Evolutionary conservation across 768 basidiomycete genomes (phyloP), one percentile per base, ranked within the genome.

Genomic region (Tylopilus cervinicoccineus): DNA sequence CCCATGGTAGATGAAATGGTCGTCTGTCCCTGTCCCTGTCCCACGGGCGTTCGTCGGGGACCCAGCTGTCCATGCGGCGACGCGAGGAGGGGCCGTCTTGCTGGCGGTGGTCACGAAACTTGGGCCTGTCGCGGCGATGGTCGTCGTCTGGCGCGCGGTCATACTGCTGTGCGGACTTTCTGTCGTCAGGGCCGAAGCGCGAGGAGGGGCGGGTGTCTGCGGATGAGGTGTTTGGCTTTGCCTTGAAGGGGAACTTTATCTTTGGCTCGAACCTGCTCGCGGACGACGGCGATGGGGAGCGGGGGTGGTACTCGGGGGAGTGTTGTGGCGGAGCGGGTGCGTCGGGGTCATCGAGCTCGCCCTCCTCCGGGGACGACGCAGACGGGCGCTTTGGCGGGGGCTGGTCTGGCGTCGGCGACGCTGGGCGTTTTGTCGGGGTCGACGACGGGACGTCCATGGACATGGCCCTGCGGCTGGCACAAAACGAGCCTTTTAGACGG

Each of bases 161-260:
- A 48, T 72, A 69, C 17, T 67, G 60, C 52, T 56, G 62, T 41
- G 51, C 11, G 43, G 52, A 38, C 32, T 57, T 60, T 47, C 57
- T 59, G 42, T 50, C 63, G 60, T 67, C 49, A 52, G 55, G 45
- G 43, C 63, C 12, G 52, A 33, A 32, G 70, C 74, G 37, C 19
- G 49, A 54, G 72, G 78, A 62, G 7, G 40, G 45, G 69, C 66
- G 56, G 6, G 38, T n/a, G 20, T 61, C 58, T 16, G 32, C n/a
- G n/a, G 44, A 36, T 1, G 38, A 9, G 5, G 9, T 26, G 5
- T 13, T 2, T 0, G 5, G 23, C 71, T 57, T 67, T 17, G 76
- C 62, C 68, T 89, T 90, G 72, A 90, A 89, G 1, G 88, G 88
- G 66, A 87, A 89, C 9, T 84, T 79, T 20, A 87, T 76, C 59